Evolutionary conservation across 306 rosid species (phyloP), one percentile per base, ranked within the genome.

Genomic region (Pterocarpus santalinus): DNA sequence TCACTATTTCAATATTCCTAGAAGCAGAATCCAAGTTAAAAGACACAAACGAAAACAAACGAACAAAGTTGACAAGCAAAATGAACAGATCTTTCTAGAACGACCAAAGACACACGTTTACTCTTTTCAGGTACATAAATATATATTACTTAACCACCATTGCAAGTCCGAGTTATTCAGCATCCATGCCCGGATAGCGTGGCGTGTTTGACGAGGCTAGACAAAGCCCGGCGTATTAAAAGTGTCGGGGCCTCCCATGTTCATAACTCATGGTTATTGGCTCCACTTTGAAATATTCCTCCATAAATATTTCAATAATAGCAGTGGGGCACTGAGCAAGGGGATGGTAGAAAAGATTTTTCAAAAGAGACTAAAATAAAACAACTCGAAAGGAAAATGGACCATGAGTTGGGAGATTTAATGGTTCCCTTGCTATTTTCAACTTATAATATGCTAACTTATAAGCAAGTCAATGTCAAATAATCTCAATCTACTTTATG

Each of bases 401-500:
- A 55, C 3, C 75, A 57, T 53, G 58, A 22, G 62, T 44, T 60
- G 41, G 41, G 55, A 13, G 69, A 61, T 38, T 80, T 75, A 64
- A 79, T 80, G 85, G 85, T 78, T 83, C 58, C 66, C 34, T 71
- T 77, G 53, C 67, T 44, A 13, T 70, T 70, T 51, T n/a, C 22
- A 55, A 55, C 61, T 55, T 9, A 69, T 65, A 57, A 60, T 52
- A 56, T 30, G 68, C 78, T 55, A 61, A 64, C 75, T 44, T 71
- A 69, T 43, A 79, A 76, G 13, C 61, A 79, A 74, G 83, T 81
- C 85, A 69, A 66, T 77, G 81, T 91, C 87, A 86, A 70, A 80
- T 78, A 75, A 90, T 85, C 84, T 79, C 76, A 56, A 80, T 81
- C 85, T 58, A 57, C 94, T 86, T 89, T 87, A 88, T 77, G 91